phyloP scores from a whole-genome alignment of 306 rosid species.

The Fagus crenata region DNA sequence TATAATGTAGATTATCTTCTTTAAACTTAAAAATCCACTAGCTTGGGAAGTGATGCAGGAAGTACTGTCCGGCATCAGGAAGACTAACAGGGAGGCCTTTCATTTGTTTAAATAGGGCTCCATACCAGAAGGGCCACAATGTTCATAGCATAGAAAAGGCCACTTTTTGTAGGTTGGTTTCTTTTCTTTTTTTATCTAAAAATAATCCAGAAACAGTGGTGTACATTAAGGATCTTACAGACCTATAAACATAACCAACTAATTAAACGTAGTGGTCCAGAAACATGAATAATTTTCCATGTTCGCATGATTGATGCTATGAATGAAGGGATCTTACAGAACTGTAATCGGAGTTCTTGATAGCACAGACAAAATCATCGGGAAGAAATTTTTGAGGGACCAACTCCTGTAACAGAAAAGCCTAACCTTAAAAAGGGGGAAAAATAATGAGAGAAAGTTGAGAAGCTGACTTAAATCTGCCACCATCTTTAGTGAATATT shows the following conservation, averaged over 20 bases:
- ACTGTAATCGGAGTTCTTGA: constrained; percentile 72
- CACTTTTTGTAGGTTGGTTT: too few species aligned
- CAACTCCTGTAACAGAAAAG: constrained; percentile 60
- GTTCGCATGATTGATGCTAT: neutral
- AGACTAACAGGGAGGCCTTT: too few species aligned
- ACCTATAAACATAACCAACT: neutral
- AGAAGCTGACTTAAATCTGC: neutral
- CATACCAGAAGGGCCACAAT: too few species aligned
- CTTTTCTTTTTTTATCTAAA: too few species aligned
- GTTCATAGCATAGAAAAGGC: too few species aligned
- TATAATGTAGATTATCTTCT: too few species aligned
- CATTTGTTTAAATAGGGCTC: too few species aligned
- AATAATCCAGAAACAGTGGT: too few species aligned
- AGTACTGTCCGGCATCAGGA: too few species aligned
- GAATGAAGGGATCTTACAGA: constrained; percentile 57
- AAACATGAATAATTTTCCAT: neutral
- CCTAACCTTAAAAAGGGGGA: constrained; percentile 13
- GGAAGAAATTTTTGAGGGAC: constrained; percentile 64
- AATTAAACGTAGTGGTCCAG: neutral
- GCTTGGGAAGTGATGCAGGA: too few species aligned
- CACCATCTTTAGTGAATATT: neutral
- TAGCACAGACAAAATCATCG: constrained; percentile 58
- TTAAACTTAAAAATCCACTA: too few species aligned
- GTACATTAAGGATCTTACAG: too few species aligned
- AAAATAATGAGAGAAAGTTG: constrained; percentile 19